Percentiles rank a stretch among this genome's conserved stretches.
Conservation (phyloP, 1,284 basidiomycete species). For the Singerocomus rubriflavus region DNA sequence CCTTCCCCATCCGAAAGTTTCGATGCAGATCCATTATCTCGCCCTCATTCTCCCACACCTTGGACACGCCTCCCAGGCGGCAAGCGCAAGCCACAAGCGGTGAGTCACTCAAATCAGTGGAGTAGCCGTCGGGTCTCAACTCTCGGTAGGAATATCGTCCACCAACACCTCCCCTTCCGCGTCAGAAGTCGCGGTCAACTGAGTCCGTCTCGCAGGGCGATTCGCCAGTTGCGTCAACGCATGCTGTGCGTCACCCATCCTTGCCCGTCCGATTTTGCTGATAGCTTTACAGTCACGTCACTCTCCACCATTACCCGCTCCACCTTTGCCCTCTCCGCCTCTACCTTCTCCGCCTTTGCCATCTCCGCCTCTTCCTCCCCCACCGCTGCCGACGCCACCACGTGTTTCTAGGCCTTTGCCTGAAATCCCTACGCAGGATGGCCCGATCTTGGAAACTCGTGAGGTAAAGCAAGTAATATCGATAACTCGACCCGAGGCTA, state of each 20-base stretch:
- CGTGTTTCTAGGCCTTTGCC: constrained; percentile 30
- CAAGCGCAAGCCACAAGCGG: constrained; percentile 37
- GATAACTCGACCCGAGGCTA: constrained; percentile 23
- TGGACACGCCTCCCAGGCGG: constrained; percentile 23
- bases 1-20: constrained; percentile 37
- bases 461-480: constrained; percentile 19
- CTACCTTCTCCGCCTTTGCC: constrained; percentile 29
- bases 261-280: constrained; percentile 1
- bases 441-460: constrained; percentile 14
- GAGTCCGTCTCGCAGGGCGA: constrained; percentile 28
- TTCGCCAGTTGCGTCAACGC: constrained; percentile 30
- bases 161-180: constrained; percentile 53
- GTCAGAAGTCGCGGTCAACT: constrained; percentile 33
- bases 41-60: constrained; percentile 34
- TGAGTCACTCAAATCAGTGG: constrained; percentile 18
- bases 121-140: constrained; percentile 5
- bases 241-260: constrained; percentile 19
- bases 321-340: constrained; percentile 22
- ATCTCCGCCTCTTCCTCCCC: constrained; percentile 28
- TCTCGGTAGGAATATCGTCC: constrained; percentile 46
- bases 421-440: constrained; percentile 28
- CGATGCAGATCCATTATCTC: constrained; percentile 36
- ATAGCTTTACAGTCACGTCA: constrained; percentile 24
- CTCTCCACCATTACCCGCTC: constrained; percentile 30
- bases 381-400: constrained; percentile 31